Evolutionary conservation across 805 yeast species (phyloP).

Genomic region (Isabelozyma heimii): DNA sequence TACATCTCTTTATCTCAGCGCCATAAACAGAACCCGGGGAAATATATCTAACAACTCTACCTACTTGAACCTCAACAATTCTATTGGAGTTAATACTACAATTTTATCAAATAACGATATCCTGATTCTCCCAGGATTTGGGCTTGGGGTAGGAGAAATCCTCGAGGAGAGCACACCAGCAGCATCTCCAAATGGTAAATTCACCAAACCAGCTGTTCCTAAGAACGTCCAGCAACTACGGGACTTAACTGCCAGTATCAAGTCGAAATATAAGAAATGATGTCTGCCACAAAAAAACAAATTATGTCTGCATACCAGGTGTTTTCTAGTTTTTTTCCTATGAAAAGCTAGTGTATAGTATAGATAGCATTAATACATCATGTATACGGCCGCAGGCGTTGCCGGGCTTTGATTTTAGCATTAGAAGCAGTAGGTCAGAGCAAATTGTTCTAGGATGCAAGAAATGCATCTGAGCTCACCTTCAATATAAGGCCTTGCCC

Average conservation of each 20-base stretch:
- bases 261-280: constrained; percentile 18
- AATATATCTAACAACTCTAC: constrained; percentile 12
- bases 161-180: constrained; percentile 38
- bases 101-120: constrained; percentile 12
- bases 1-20: constrained; percentile 4
- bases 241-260: constrained; percentile 23
- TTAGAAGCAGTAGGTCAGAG: neutral
- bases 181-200: constrained; percentile 22
- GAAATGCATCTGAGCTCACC: too few relatives aligned
- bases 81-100: constrained; percentile 11
- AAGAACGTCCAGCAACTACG: constrained; percentile 20
- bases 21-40: constrained; percentile 1
- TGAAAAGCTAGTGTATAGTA: constrained; percentile 1
- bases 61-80: constrained; percentile 10
- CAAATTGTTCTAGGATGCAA: too few relatives aligned
- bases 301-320: neutral
- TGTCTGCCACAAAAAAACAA: neutral
- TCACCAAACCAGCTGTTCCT: constrained; percentile 7
- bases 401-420: neutral
- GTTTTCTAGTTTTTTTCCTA: neutral
- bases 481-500: too few relatives aligned
- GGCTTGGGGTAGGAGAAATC: constrained; percentile 31
- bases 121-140: constrained; percentile 24
- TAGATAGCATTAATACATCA: neutral
- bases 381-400: neutral